phyloP scores from a whole-genome alignment of 78 protist genomes.

The Tieghemostelium lacteum region DNA sequence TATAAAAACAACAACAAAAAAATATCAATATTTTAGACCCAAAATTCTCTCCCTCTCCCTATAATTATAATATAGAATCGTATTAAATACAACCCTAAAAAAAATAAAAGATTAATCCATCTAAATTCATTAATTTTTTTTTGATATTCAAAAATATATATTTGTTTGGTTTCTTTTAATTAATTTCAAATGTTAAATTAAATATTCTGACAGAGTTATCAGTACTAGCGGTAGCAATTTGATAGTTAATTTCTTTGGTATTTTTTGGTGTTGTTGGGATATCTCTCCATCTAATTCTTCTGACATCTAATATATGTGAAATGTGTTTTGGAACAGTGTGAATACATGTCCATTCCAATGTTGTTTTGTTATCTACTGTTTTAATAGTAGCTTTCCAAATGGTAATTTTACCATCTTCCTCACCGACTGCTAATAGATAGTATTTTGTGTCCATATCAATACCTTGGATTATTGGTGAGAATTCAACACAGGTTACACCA shows the following conservation, averaged over 20 bases:
- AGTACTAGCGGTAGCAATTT: constrained; percentile 18
- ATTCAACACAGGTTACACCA: constrained; percentile 78
- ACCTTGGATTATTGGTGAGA: constrained; percentile 12
- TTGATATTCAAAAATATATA: no score
- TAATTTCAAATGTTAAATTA: constrained; percentile 7
- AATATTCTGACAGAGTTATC: constrained; percentile 59
- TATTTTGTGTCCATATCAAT: not conserved
- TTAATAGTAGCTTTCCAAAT: constrained; percentile 32
- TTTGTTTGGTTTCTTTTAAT: not conserved
- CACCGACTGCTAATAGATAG: constrained; percentile 72
- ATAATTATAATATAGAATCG: no score
- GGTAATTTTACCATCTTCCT: constrained; percentile 80
- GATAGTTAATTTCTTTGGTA: constrained; percentile 2
- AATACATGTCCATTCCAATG: constrained; percentile 38
- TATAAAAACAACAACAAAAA: no score
- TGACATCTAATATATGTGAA: constrained; percentile 45
- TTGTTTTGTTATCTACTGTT: not conserved
- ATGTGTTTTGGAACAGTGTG: constrained; percentile 2
- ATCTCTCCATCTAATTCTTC: constrained; percentile 77
- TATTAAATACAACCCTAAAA: no score
- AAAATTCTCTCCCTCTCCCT: no score
- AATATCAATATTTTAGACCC: no score
- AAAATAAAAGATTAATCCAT: no score
- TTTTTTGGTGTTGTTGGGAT: constrained; percentile 7
- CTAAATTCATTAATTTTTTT: no score